phyloP scores from a whole-genome alignment of 345 rosid species.

The Ailanthus altissimus region DNA sequence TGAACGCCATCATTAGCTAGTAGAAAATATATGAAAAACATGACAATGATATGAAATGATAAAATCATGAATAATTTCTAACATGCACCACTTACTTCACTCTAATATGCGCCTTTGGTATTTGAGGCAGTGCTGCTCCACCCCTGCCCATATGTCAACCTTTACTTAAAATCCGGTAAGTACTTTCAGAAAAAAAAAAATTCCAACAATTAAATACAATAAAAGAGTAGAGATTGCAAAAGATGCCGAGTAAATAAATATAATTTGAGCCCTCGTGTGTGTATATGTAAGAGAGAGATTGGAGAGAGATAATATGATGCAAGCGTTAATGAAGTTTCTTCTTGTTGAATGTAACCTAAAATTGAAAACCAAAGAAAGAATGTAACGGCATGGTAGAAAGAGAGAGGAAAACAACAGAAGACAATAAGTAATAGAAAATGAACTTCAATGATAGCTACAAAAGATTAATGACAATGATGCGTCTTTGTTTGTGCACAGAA shows the following conservation, averaged over 20 bases:
- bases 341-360: too few species aligned
- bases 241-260: not conserved
- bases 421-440: not conserved
- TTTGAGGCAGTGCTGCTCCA: constrained; percentile 42
- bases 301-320: not conserved
- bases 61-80: constrained; percentile 15
- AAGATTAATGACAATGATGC: not conserved
- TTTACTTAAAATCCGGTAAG: too few species aligned
- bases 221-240: not conserved
- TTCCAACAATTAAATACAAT: too few species aligned
- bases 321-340: too few species aligned
- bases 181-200: too few species aligned
- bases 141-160: constrained; percentile 17
- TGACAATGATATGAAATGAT: constrained; percentile 20
- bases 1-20: constrained; percentile 39
- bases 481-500: not conserved
- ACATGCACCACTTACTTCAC: constrained; percentile 43
- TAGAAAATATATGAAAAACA: constrained; percentile 20
- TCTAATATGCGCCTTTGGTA: constrained; percentile 44
- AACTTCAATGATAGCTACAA: not conserved
- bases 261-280: too few species aligned
- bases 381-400: not conserved
- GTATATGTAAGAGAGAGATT: too few species aligned
- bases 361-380: not conserved
- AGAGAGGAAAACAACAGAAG: not conserved